phyloP scores from a whole-genome alignment of 202 grass and related monocot species.

The Setaria italica region DNA sequence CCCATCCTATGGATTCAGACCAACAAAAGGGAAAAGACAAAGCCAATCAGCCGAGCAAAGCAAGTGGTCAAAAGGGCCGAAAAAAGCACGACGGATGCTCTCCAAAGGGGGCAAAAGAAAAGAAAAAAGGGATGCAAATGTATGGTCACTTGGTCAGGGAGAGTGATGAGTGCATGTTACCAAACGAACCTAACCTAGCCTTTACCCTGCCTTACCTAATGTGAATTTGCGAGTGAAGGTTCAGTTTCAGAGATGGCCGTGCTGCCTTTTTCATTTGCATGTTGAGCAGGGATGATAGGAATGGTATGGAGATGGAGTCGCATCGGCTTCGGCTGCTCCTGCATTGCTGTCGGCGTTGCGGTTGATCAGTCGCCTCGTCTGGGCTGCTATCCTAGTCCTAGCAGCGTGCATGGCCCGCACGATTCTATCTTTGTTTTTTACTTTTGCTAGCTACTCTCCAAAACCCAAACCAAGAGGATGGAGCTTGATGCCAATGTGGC shows the following conservation, averaged over 20 bases:
- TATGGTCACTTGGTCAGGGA: too few relatives aligned
- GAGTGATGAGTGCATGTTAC: constrained; percentile 18
- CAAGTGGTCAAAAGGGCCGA: background rate
- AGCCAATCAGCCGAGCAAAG: background rate
- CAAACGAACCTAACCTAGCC: constrained; percentile 21
- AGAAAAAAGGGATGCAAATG: too few relatives aligned
- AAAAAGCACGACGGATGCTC: background rate
- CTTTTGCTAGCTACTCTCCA: background rate
- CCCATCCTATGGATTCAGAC: too few relatives aligned
- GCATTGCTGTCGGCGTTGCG: constrained; percentile 34
- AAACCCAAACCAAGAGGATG: background rate
- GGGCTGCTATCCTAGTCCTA: background rate
- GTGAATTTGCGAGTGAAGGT: background rate
- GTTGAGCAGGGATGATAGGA: background rate
- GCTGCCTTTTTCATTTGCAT: background rate
- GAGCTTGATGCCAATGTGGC: constrained; percentile 12
- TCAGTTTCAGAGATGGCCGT: background rate
- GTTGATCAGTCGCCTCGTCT: constrained; percentile 7
- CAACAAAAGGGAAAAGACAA: background rate
- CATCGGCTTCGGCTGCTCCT: background rate
- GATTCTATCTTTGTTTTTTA: background rate
- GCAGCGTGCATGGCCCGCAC: constrained; percentile 17
- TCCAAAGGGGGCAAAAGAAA: too few relatives aligned
- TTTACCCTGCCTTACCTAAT: constrained; percentile 8
- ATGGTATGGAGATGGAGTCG: background rate